These are phyloP conservation scores for Anisodus tanguticus DNA, from an alignment of 257 asterid genomes.

Conservation along the genomic window DNA sequence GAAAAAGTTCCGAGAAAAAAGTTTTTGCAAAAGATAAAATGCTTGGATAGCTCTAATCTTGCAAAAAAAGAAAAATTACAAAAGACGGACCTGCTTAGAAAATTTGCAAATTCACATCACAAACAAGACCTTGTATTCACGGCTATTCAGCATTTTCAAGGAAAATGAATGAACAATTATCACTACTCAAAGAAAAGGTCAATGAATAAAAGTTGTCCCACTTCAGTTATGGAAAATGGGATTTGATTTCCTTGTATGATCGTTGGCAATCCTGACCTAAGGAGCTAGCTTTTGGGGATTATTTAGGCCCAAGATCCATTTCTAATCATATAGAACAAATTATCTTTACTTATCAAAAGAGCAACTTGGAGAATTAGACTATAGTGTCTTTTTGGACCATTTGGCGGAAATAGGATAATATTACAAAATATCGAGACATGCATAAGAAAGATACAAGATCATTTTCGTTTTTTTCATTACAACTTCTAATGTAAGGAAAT, in stretches of 20 bases:
- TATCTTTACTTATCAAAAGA: not conserved
- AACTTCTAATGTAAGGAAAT: not conserved
- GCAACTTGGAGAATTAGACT: not conserved
- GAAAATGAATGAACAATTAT: conserved; percentile 17
- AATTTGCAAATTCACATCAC: conserved; percentile 4
- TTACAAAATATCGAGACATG: not conserved
- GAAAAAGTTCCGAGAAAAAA: not conserved
- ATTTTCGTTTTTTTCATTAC: not conserved
- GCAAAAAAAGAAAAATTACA: not conserved
- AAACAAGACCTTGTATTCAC: not conserved
- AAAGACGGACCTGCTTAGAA: not conserved
- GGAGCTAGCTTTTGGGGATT: not conserved
- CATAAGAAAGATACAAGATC: conserved; percentile 9
- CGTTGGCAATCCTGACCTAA: not conserved
- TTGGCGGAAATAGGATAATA: not conserved
- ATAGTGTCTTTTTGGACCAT: not conserved
- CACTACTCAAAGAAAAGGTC: not conserved
- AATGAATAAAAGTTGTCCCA: not conserved
- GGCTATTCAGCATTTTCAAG: not conserved
- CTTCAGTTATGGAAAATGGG: not conserved
- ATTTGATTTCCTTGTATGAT: conserved; percentile 12
- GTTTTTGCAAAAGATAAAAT: not conserved
- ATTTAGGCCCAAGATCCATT: not conserved
- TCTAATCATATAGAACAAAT: not conserved
- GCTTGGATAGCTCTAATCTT: conserved; percentile 5